Evolutionary conservation across 2,329 filamentous ascomycete species (phyloP).

Genomic region (Neocatenulostroma microsporum): DNA sequence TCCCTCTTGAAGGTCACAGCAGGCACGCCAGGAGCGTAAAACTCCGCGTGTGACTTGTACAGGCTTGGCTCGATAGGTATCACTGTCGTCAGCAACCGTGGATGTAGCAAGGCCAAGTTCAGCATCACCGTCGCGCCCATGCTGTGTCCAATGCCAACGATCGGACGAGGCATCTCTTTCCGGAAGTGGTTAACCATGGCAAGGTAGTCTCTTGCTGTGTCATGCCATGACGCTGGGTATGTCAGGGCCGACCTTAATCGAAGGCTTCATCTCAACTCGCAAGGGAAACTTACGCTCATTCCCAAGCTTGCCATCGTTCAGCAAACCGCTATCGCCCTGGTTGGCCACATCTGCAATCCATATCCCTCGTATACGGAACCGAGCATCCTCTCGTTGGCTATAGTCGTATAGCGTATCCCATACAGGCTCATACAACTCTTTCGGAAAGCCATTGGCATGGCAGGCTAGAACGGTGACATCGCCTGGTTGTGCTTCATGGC

Average conservation of each 20-base stretch:
- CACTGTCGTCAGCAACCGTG: constrained; percentile 67
- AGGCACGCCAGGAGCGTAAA: constrained; percentile 28
- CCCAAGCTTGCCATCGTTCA: constrained; percentile 70
- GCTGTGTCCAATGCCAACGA: constrained; percentile 81
- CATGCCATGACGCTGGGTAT: constrained; percentile 66
- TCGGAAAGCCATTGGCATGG: constrained; percentile 19
- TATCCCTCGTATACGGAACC: constrained; percentile 70
- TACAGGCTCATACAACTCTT: constrained; percentile 22
- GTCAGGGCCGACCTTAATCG: no score
- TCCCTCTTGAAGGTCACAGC: constrained; percentile 68
- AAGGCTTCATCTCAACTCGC: neutral
- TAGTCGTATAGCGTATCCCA: no score
- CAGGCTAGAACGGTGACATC: constrained; percentile 21
- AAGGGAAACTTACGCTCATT: constrained; percentile 62
- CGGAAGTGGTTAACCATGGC: constrained; percentile 81
- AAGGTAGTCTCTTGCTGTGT: constrained; percentile 75
- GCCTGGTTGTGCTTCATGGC: constrained; percentile 10
- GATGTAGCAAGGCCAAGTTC: constrained; percentile 67
- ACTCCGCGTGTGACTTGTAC: constrained; percentile 40
- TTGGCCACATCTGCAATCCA: constrained; percentile 88
- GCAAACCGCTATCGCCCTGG: constrained; percentile 68
- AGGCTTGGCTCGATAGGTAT: constrained; percentile 83
- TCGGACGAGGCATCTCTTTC: constrained; percentile 66
- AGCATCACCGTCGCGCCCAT: constrained; percentile 72
- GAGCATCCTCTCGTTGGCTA: no score